phyloP scores from a whole-genome alignment of 345 rosid species.

The Eucalyptus cloeziana region DNA sequence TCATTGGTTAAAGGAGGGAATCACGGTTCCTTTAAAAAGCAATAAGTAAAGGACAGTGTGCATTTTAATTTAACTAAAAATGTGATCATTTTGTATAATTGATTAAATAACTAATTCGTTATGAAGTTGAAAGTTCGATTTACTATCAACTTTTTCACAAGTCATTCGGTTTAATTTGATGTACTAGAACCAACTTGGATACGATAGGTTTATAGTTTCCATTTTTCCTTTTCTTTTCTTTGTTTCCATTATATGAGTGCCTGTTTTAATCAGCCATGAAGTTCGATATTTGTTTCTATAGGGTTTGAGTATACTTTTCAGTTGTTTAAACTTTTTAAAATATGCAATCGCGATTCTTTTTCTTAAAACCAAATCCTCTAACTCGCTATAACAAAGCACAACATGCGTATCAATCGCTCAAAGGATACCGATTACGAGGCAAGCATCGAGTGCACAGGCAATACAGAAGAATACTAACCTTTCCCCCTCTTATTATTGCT shows the following conservation, averaged over 20 bases:
- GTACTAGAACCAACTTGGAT: neutral
- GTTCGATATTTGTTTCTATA: neutral
- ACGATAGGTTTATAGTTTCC: neutral
- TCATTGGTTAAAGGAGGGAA: neutral
- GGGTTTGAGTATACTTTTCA: neutral
- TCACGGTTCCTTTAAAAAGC: neutral
- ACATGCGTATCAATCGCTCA: neutral
- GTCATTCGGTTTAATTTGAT: neutral
- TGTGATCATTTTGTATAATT: neutral
- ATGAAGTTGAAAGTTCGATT: neutral
- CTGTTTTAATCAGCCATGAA: neutral
- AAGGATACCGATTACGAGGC: neutral
- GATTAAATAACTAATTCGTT: neutral
- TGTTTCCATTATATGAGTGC: neutral
- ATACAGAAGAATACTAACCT: neutral
- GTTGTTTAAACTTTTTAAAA: neutral
- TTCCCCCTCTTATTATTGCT: neutral
- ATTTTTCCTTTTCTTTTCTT: neutral
- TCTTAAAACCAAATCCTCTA: neutral
- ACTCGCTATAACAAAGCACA: neutral
- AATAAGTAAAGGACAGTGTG: neutral
- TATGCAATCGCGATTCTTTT: neutral
- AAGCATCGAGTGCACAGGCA: neutral
- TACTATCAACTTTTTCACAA: neutral
- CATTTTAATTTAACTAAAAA: neutral